These are phyloP conservation scores for Corymbia citriodora DNA, from an alignment of 441 rosid species.

Conservation along the genomic window DNA sequence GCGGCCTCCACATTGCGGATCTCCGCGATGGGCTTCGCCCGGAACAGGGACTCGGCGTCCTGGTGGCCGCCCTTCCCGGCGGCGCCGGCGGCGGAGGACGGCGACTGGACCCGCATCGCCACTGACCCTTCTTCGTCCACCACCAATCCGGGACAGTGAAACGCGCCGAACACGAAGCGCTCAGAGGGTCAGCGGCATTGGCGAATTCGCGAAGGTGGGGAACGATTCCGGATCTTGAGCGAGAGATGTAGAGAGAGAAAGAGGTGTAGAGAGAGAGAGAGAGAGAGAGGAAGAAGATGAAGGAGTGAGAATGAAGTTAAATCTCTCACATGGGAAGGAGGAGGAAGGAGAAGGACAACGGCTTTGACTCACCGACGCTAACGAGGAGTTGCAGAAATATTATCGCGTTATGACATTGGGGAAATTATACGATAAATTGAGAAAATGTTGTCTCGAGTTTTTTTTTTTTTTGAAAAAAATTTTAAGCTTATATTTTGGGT, in stretches of 20 bases:
- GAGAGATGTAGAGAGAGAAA: not conserved
- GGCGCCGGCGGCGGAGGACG: slow-evolving; percentile 13
- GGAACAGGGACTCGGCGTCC: slow-evolving; percentile 86
- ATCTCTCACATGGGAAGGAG: not conserved
- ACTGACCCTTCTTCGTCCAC: not conserved
- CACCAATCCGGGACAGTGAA: not conserved
- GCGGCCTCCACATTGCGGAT: slow-evolving; percentile 70
- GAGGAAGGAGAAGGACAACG: not conserved
- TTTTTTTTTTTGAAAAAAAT: too few relatives aligned
- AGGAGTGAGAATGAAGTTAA: not conserved
- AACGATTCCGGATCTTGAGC: not conserved
- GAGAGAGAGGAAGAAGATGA: not conserved
- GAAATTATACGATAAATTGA: too few relatives aligned
- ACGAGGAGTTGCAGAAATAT: not conserved
- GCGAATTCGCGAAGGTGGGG: not conserved
- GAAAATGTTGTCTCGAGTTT: not conserved
- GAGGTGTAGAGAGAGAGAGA: not conserved
- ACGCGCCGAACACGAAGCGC: not conserved
- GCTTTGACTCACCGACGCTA: not conserved
- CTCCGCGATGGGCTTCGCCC: slow-evolving; percentile 65
- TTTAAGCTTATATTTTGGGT: not conserved
- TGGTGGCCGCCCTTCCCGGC: slow-evolving; percentile 45
- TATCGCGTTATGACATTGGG: not conserved
- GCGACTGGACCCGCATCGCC: slow-evolving; percentile 32
- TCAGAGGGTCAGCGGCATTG: not conserved